These are phyloP conservation scores for Gracilaria caudata DNA, from an alignment of 23 red algal species.

Conservation along the genomic window DNA sequence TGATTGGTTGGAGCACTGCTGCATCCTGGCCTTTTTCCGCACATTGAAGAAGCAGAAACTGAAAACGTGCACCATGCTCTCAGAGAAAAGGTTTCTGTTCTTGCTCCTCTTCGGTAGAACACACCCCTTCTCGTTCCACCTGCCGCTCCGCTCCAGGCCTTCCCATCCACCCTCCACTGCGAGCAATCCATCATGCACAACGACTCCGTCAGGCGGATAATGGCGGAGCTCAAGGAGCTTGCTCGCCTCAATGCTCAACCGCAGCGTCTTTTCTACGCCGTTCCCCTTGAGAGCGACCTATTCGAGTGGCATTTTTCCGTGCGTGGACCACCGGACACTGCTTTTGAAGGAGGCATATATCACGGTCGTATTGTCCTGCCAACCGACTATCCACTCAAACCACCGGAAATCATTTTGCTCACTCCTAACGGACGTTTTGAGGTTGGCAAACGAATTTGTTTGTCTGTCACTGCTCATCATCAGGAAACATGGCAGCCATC, in stretches of 20 bases:
- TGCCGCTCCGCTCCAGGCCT: background rate
- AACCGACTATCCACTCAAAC: constrained; percentile 95
- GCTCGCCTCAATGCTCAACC: constrained; percentile 54
- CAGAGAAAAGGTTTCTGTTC: too few species aligned
- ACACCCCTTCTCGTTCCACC: background rate
- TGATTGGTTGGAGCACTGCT: background rate
- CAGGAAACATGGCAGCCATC: constrained; percentile 98
- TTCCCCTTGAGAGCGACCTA: constrained; percentile 89
- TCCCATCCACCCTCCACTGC: background rate
- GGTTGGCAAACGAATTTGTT: constrained; percentile 92
- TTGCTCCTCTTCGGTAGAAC: too few species aligned
- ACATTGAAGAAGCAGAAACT: background rate
- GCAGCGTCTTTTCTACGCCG: constrained; percentile 68
- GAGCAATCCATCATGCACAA: constrained; percentile 24
- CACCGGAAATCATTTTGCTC: constrained; percentile 97
- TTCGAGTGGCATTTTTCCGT: constrained; percentile 99
- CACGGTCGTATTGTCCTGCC: constrained; percentile 95
- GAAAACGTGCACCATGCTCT: background rate
- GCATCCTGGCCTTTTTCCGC: background rate
- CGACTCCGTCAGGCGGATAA: constrained; percentile 79
- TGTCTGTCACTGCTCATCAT: constrained; percentile 91
- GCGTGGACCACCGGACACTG: constrained; percentile 84
- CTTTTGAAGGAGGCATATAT: constrained; percentile 91
- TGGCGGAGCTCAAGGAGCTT: constrained; percentile 90
- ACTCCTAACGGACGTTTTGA: constrained; percentile 99